Conservation (phyloP, 2,329 filamentous ascomycete species). For the Epichloe scottii region DNA sequence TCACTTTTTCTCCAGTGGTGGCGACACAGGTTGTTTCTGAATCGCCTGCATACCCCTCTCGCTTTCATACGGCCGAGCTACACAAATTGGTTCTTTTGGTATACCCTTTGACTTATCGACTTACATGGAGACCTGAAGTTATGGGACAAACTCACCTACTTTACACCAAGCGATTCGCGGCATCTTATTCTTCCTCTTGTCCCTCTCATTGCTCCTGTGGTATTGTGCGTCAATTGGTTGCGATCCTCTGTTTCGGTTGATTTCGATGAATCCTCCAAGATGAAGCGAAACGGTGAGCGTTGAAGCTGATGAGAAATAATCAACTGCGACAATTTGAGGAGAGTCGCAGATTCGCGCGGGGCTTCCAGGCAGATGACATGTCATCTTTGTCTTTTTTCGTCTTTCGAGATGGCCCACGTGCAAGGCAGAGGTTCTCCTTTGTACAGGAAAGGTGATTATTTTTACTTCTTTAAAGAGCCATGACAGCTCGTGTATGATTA, state of each 20-base stretch:
- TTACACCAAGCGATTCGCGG: not conserved
- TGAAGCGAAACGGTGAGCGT: not conserved
- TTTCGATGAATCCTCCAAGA: not conserved
- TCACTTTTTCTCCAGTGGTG: not conserved
- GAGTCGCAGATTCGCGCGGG: not conserved
- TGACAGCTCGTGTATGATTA: not conserved
- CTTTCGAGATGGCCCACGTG: not conserved
- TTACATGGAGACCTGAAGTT: conserved; percentile 1
- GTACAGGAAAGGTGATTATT: not conserved
- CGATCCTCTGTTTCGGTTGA: not conserved
- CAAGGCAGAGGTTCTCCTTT: not conserved
- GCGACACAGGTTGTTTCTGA: not conserved
- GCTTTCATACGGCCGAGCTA: not conserved
- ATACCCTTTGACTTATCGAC: conserved; percentile 14
- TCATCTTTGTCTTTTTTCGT: not conserved
- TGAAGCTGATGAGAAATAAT: not conserved
- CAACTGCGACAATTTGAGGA: not conserved
- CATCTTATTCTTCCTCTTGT: not conserved
- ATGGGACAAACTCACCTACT: not conserved
- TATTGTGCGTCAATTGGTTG: no score
- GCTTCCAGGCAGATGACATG: not conserved
- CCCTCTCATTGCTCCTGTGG: not conserved
- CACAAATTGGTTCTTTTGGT: conserved; percentile 11
- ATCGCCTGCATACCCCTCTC: not conserved
- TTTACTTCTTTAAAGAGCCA: not conserved